phyloP scores from a whole-genome alignment of 805 yeast species.

The Cyberlindnera bimundalis region DNA sequence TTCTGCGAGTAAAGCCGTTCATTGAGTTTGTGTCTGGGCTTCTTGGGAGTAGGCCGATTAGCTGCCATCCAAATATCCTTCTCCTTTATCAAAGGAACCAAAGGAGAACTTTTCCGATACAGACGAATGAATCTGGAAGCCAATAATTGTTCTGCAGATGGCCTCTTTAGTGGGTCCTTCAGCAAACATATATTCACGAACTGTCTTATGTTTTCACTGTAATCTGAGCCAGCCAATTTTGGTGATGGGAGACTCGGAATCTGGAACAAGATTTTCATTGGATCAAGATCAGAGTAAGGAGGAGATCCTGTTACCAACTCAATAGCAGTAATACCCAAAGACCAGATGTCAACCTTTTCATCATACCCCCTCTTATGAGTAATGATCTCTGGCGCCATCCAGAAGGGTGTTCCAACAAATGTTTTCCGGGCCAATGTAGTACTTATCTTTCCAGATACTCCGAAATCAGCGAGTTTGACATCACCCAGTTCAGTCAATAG shows the following conservation, averaged over 20 bases:
- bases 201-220: conserved; percentile 42
- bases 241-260: conserved; percentile 72
- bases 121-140: conserved; percentile 48
- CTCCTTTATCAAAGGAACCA: conserved; percentile 35
- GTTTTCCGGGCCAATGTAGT: conserved; percentile 65
- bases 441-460: conserved; percentile 80
- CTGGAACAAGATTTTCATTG: conserved; percentile 69
- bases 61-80: conserved; percentile 36
- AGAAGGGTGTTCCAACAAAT: conserved; percentile 92
- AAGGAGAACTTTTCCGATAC: conserved; percentile 29
- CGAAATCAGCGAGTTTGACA: conserved; percentile 88
- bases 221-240: conserved; percentile 39
- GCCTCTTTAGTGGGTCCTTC: conserved; percentile 64
- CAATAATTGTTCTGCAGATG: conserved; percentile 55
- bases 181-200: conserved; percentile 65
- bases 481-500: conserved; percentile 64
- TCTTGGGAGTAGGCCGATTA: conserved; percentile 29
- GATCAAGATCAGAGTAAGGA: conserved; percentile 70
- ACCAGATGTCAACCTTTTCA: conserved; percentile 93
- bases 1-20: conserved; percentile 28
- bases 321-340: conserved; percentile 86
- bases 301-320: conserved; percentile 83
- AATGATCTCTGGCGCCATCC: conserved; percentile 99
- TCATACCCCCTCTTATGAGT: conserved; percentile 58
- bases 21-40: conserved; percentile 38